Evolutionary conservation across 352 stramenopile genomes (phyloP), one percentile per base, ranked within the genome.

Genomic region (Phytophthora palmivora): DNA sequence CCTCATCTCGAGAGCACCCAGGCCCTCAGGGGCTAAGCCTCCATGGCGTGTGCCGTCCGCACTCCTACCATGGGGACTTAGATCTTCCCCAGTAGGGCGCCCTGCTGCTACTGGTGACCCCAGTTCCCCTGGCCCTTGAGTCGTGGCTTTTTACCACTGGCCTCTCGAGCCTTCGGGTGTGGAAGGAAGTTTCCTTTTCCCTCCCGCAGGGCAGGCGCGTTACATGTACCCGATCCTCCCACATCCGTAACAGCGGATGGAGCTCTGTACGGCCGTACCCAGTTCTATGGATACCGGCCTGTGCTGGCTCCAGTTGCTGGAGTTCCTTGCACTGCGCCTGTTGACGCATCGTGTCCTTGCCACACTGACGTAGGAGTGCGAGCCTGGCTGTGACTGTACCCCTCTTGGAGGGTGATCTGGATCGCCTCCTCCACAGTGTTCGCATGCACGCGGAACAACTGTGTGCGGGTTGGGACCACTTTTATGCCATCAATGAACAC

Each of bases 101-200:
- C 24, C 24, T 6, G 24, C 24, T 6, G 6, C 67, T 71, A 75
- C 67, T 59, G 60, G 56, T 56, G 48, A 26, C n/a, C 32, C 22
- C 28, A 32, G 42, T 67, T 74, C 63, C 46, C 66, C 50, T 30
- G 52, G 24, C 6, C 26, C 37, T 45, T 51, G 52, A 21, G 30
- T 15, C 39, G 14, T 18, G 37, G 28, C 14, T 46, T 51, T n/a
- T 12, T 50, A 19, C 53, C 53, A 61, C 21, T 21, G 53, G 16
- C 42, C 53, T 9, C 34, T 49, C 22, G 15, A 39, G 6, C 19
- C 38, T 15, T 39, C 6, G 24, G 24, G 16, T 19, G 26, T 48
- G n/a, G 16, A 39, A 39, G 11, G 1, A 6, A 39, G 7, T 18
- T 26, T 11, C 22, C 38, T 19, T 33, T 41, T 38, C 43, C 37